Conservation (phyloP, 2,329 filamentous ascomycete species). For the Penicillium hesseltinei region DNA sequence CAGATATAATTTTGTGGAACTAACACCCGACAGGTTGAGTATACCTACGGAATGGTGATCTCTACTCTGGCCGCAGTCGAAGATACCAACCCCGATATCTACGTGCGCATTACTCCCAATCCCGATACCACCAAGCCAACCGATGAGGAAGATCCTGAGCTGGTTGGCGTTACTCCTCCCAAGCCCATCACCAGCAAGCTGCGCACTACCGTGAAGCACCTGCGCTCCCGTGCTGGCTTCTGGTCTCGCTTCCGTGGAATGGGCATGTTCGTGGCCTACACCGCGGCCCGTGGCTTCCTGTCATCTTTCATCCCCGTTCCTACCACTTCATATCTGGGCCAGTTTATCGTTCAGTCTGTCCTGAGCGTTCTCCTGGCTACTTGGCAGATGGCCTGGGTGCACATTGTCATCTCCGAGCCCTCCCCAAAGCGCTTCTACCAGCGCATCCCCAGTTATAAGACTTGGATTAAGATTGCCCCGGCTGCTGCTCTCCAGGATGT, state of each 20-base stretch:
- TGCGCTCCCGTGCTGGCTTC: slow-evolving; percentile 64
- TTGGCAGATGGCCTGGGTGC: slow-evolving; percentile 75
- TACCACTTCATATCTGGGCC: slow-evolving; percentile 41
- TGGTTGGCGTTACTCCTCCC: slow-evolving; percentile 47
- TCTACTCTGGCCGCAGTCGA: slow-evolving; percentile 65
- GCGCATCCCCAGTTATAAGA: slow-evolving; percentile 65
- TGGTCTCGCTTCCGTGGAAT: slow-evolving; percentile 69
- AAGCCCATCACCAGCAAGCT: slow-evolving; percentile 63
- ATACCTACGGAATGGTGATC: slow-evolving; percentile 61
- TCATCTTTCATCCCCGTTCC: slow-evolving; percentile 35
- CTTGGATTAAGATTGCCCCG: slow-evolving; percentile 69
- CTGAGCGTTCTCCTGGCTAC: slow-evolving; percentile 64
- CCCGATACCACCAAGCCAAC: slow-evolving; percentile 31
- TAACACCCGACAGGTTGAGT: slow-evolving; percentile 45
- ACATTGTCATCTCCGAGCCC: slow-evolving; percentile 75
- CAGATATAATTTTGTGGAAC: not conserved
- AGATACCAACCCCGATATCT: slow-evolving; percentile 54
- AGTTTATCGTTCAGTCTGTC: slow-evolving; percentile 54
- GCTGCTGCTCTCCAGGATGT: slow-evolving; percentile 63
- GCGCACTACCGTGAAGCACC: slow-evolving; percentile 57
- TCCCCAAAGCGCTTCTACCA: slow-evolving; percentile 63
- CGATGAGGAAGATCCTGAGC: slow-evolving; percentile 44
- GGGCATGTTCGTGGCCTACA: slow-evolving; percentile 48
- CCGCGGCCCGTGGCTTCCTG: slow-evolving; percentile 49
- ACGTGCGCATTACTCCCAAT: slow-evolving; percentile 50